Percentiles rank a stretch among this genome's conserved stretches.
phyloP scores from a whole-genome alignment of 495 filamentous ascomycete species.

The Aspergillus ostianus region DNA sequence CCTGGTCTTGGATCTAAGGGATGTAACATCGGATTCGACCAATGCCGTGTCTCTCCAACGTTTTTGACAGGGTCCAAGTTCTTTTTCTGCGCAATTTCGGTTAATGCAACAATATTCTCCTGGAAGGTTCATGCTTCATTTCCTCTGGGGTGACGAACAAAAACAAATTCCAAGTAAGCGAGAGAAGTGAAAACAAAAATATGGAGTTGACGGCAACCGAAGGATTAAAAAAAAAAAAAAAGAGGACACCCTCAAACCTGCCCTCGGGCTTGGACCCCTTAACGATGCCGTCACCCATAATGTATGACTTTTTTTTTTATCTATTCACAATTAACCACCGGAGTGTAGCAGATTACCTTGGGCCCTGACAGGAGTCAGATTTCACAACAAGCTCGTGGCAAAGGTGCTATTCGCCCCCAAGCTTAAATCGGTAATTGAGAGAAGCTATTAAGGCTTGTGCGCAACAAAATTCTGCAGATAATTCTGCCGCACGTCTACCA shows the following conservation, averaged over 20 bases:
- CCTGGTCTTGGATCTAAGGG: conserved; percentile 27
- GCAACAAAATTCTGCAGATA: conserved; percentile 24
- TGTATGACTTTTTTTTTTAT: conserved; percentile 15
- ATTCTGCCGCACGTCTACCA: conserved; percentile 25
- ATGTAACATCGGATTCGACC: conserved; percentile 36
- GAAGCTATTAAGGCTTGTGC: conserved; percentile 25
- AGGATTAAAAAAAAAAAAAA: conserved; percentile 13
- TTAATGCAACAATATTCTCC: conserved; percentile 30
- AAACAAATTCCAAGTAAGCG: conserved; percentile 10
- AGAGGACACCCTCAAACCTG: conserved; percentile 6
- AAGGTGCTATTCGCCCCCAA: conserved; percentile 26
- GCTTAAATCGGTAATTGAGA: conserved; percentile 25
- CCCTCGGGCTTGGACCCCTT: conserved; percentile 27
- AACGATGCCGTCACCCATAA: conserved; percentile 29
- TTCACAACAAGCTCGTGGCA: conserved; percentile 38
- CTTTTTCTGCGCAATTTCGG: conserved; percentile 15
- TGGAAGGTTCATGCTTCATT: conserved; percentile 17
- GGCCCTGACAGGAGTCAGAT: conserved; percentile 36
- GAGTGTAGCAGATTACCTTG: conserved; percentile 6
- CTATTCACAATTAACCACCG: conserved; percentile 2
- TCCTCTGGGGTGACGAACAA: not conserved
- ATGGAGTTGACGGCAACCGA: conserved; percentile 4
- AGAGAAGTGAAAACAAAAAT: conserved; percentile 8
- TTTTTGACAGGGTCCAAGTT: conserved; percentile 22
- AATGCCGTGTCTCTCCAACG: conserved; percentile 33